Evolutionary conservation across 2,329 filamentous ascomycete species (phyloP), one percentile per base, ranked within the genome.

Genomic region (Stemphylium vesicarium): DNA sequence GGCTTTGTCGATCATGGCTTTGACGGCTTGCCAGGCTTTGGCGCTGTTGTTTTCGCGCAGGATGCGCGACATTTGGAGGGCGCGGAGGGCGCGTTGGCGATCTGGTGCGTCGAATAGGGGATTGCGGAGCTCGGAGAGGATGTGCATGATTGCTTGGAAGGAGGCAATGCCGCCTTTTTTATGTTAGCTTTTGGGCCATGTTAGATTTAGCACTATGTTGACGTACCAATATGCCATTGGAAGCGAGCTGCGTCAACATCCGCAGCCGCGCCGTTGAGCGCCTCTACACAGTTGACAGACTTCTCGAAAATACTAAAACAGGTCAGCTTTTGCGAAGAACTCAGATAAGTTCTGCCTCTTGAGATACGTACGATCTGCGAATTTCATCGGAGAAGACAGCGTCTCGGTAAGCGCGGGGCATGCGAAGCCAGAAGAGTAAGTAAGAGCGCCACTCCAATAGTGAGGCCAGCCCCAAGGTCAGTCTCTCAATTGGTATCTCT

Each of bases 91-190:
- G 16, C 72, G 71, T 44, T 73, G 62, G 22, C 72, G 68, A 42
- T 75, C 72, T 6, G 72, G 70, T 11, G 62, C 65, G 24, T 73
- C 62, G 51, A 76, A 76, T 13, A 72, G 57, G 2, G 73, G 70
- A 44, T 74, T 74, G 12, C 73, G 70, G n/a, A 77, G 61, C 48
- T 77, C 74, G 3, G 73, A 75, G 0, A 77, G 63, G 8, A 75
- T 69, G 41, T 76, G 73, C 70, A 75, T 75, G 38, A 77, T 75
- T 2, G 71, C 69, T 47, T 73, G 71, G 55, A 73, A 73, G 8
- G 68, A 68, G n/a, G 70, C 68, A 35, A 72, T 64, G 4, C 66
- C 68, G n/a, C 68, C 70, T 24, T 71, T 35, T 11, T 4, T 15
- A 45, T 15, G 37, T 69, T 44, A 68, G 61, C 32, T 3, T 33